phyloP scores from a whole-genome alignment of 805 yeast species.

The Yarrowia yakushimensis region DNA sequence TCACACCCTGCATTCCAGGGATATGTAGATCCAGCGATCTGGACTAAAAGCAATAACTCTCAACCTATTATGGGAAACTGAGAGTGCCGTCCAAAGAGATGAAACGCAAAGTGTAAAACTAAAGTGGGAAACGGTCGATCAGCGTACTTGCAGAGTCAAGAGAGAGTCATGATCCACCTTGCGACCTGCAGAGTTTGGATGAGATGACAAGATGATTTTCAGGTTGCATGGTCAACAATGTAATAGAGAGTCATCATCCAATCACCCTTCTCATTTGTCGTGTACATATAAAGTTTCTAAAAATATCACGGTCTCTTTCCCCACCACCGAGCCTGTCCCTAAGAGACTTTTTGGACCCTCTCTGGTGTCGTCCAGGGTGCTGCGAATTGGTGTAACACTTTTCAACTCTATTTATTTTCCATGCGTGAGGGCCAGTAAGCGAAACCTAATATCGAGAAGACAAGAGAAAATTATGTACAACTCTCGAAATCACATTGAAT shows the following conservation, averaged over 20 bases:
- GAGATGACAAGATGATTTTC: neutral
- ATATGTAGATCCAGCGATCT: conserved; percentile 18
- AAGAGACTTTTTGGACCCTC: neutral
- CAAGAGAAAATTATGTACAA: no score
- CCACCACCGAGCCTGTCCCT: neutral
- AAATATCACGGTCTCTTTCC: neutral
- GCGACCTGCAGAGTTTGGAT: neutral
- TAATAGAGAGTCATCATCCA: neutral
- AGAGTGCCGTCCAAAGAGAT: no score
- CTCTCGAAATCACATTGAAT: no score
- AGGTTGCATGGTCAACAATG: neutral
- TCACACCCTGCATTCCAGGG: conserved; percentile 21
- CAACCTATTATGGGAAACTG: neutral
- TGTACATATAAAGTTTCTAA: neutral
- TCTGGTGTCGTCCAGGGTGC: no score
- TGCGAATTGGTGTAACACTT: no score
- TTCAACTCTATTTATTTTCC: no score
- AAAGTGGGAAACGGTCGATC: neutral
- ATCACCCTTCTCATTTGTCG: neutral
- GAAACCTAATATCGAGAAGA: no score
- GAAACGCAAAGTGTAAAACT: neutral
- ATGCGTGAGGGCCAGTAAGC: no score
- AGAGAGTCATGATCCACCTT: neutral
- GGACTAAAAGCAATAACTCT: neutral
- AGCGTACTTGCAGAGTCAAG: neutral